These are phyloP conservation scores for Coemansia sp. DNA, from an alignment of 192 early-diverging fungal species.

Conservation along the genomic window DNA sequence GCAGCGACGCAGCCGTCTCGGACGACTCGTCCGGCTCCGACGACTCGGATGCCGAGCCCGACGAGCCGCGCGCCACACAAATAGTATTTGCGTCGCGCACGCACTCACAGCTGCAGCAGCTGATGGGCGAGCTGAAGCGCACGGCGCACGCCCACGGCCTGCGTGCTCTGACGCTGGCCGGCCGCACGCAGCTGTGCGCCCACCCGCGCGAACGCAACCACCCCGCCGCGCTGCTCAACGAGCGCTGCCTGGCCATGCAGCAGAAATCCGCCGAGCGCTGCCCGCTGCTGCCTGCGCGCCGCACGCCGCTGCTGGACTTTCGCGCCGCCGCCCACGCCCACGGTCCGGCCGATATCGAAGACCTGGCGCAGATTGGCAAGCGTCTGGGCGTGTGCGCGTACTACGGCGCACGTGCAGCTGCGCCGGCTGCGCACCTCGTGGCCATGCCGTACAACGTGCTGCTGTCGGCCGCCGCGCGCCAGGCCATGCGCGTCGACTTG, in stretches of 20 bases:
- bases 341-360: slow-evolving; percentile 78
- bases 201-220: slow-evolving; percentile 62
- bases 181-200: slow-evolving; percentile 80
- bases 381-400: slow-evolving; percentile 70
- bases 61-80: slow-evolving; percentile 43
- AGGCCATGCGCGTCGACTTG: slow-evolving; percentile 69
- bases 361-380: slow-evolving; percentile 66
- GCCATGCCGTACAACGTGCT: slow-evolving; percentile 88
- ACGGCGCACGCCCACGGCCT: slow-evolving; percentile 57
- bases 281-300: slow-evolving; percentile 49
- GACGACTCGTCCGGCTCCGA: slow-evolving; percentile 21
- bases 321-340: slow-evolving; percentile 52
- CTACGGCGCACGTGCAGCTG: slow-evolving; percentile 70
- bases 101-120: slow-evolving; percentile 91
- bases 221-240: slow-evolving; percentile 59
- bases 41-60: slow-evolving; percentile 40
- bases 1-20: slow-evolving; percentile 53
- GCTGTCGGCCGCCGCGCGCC: slow-evolving; percentile 69
- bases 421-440: slow-evolving; percentile 59
- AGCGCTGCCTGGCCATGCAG: slow-evolving; percentile 83
- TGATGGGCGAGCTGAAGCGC: slow-evolving; percentile 79
- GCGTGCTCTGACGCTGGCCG: slow-evolving; percentile 68
- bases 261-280: slow-evolving; percentile 40
- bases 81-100: slow-evolving; percentile 73
- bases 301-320: slow-evolving; percentile 57